Conservation (phyloP, 148 eudicot genomes). For the Camellia japonica region DNA sequence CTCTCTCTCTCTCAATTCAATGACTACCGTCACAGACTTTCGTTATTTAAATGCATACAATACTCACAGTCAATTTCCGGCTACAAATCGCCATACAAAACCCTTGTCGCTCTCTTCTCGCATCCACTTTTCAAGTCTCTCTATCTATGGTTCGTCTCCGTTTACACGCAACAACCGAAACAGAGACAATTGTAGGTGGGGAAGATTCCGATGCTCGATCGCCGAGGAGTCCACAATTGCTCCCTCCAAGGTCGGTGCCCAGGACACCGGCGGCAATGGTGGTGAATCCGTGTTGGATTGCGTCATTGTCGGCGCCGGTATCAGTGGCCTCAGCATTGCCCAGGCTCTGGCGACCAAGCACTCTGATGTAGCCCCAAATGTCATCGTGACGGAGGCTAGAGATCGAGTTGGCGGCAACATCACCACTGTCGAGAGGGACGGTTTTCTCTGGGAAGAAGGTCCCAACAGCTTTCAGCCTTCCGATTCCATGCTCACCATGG, state of each 20-base stretch:
- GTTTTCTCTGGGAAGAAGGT: slow-evolving; percentile 86
- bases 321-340: slow-evolving; percentile 78
- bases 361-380: slow-evolving; percentile 20
- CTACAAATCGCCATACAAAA: neutral
- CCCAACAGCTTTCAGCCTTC: slow-evolving; percentile 94
- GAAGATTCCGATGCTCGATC: slow-evolving; percentile 11
- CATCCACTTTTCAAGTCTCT: neutral
- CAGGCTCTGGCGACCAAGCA: slow-evolving; percentile 58
- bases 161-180: neutral
- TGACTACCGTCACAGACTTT: slow-evolving; percentile 15
- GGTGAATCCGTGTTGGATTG: slow-evolving; percentile 43
- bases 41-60: neutral
- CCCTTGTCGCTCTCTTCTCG: neutral
- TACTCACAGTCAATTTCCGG: neutral
- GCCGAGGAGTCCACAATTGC: slow-evolving; percentile 21
- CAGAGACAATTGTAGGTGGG: neutral
- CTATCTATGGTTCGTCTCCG: neutral
- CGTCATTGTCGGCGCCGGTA: slow-evolving; percentile 75
- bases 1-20: neutral
- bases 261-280: neutral
- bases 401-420: slow-evolving; percentile 80
- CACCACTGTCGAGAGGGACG: slow-evolving; percentile 59
- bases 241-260: slow-evolving; percentile 5
- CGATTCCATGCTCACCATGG: slow-evolving; percentile 70
- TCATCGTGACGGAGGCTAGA: slow-evolving; percentile 69